phyloP scores from a whole-genome alignment of 2,329 filamentous ascomycete genomes.

The Aspergillus sp. region DNA sequence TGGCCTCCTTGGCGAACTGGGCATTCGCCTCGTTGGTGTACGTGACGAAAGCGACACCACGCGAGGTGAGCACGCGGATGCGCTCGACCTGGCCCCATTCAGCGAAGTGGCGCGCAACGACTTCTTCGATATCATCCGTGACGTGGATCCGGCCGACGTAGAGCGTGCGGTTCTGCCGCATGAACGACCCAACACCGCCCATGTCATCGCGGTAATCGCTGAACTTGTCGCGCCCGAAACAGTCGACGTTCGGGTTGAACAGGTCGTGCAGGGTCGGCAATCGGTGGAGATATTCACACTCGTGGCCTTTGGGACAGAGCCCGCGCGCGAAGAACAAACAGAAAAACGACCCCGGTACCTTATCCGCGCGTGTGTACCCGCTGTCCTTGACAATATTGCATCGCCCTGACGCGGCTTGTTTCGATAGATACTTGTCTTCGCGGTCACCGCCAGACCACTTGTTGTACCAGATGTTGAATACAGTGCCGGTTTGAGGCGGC shows the following conservation, averaged over 20 bases:
- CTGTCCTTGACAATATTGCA: slow-evolving; percentile 77
- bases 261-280: slow-evolving; percentile 79
- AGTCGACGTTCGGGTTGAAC: slow-evolving; percentile 90
- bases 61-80: slow-evolving; percentile 73
- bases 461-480: slow-evolving; percentile 99
- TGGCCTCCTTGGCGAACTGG: slow-evolving; percentile 87
- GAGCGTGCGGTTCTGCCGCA: slow-evolving; percentile 85
- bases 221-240: slow-evolving; percentile 88
- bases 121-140: slow-evolving; percentile 92
- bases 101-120: slow-evolving; percentile 87
- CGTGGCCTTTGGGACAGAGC: slow-evolving; percentile 63
- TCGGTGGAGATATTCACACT: slow-evolving; percentile 90
- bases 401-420: slow-evolving; percentile 72
- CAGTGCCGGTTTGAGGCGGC: slow-evolving; percentile 84
- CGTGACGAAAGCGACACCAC: slow-evolving; percentile 91
- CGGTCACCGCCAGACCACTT: slow-evolving; percentile 95
- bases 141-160: slow-evolving; percentile 94
- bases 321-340: slow-evolving; percentile 88
- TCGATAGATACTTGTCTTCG: slow-evolving; percentile 80
- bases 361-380: slow-evolving; percentile 71
- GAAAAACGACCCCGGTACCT: slow-evolving; percentile 73
- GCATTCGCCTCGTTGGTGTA: slow-evolving; percentile 85
- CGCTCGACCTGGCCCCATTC: slow-evolving; percentile 95
- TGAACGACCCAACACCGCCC: slow-evolving; percentile 91
- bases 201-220: slow-evolving; percentile 93